Conservation (phyloP, 495 filamentous ascomycete species). For the Tetracladium marchalianum region DNA sequence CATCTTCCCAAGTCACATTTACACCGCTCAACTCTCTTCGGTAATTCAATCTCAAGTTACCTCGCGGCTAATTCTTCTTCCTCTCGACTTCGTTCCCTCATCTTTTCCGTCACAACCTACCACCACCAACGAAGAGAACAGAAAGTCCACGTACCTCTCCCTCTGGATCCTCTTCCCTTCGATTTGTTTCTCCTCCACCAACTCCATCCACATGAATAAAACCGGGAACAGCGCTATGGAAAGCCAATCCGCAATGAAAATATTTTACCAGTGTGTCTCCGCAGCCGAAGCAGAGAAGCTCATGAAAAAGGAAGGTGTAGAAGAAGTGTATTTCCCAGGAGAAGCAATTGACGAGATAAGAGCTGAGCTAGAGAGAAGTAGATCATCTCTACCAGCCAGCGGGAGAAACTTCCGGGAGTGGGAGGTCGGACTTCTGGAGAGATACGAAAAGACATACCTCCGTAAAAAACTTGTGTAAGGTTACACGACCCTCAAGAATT, state of each 20-base stretch:
- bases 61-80: conserved; percentile 2
- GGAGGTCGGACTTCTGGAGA: conserved; percentile 54
- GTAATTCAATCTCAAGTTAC: conserved; percentile 3
- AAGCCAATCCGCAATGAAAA: conserved; percentile 11
- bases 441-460: conserved; percentile 16
- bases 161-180: conserved; percentile 6
- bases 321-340: conserved; percentile 53
- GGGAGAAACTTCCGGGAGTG: conserved; percentile 52
- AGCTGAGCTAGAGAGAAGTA: conserved; percentile 36
- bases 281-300: conserved; percentile 39
- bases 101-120: not conserved
- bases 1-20: not conserved
- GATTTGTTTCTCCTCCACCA: not conserved
- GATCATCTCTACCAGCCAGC: conserved; percentile 41
- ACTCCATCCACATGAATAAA: not conserved
- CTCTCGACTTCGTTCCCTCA: not conserved
- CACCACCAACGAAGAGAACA: not conserved
- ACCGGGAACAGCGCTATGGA: not conserved
- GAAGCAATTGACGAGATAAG: conserved; percentile 36
- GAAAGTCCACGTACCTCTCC: not conserved
- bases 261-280: conserved; percentile 19
- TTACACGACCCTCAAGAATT: no score
- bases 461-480: no score
- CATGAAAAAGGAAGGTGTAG: conserved; percentile 43
- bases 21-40: not conserved